A percentile compares a stretch with the other conserved stretches of the same genome.
These are phyloP conservation scores for Beta vulgaris DNA, from an alignment of 148 eudicot genomes.

Conservation along the genomic window DNA sequence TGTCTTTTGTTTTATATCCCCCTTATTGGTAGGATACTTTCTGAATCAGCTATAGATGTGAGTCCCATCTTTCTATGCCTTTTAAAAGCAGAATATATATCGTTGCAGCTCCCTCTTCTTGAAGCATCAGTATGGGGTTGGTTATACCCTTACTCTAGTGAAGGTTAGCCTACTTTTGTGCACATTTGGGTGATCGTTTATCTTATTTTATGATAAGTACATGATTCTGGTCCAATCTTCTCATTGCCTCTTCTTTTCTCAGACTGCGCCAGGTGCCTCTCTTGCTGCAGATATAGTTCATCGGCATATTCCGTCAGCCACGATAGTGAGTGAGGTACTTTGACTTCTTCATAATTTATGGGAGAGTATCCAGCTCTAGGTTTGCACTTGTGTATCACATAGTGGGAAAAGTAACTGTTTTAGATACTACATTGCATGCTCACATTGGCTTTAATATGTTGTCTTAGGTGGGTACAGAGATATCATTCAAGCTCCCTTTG, in stretches of 20 bases:
- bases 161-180: conserved; percentile 51
- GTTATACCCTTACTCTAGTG: conserved; percentile 94
- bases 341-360: conserved; percentile 1
- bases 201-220: conserved; percentile 14
- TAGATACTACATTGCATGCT: conserved; percentile 7
- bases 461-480: conserved; percentile 83
- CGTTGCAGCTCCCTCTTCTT: conserved; percentile 78
- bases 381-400: conserved; percentile 7
- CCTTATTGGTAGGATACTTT: neutral
- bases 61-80: neutral
- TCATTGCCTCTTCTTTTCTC: conserved; percentile 27
- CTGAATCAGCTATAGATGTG: neutral
- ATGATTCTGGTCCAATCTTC: neutral
- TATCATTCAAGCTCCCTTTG: conserved; percentile 91
- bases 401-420: neutral
- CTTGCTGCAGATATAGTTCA: conserved; percentile 80
- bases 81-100: conserved; percentile 20
- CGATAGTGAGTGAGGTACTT: conserved; percentile 81
- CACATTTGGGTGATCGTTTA: conserved; percentile 2
- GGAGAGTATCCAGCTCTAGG: neutral
- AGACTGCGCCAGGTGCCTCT: conserved; percentile 81
- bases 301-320: conserved; percentile 86
- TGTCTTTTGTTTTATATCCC: too few relatives aligned
- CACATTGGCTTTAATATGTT: conserved; percentile 23
- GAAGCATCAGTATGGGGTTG: conserved; percentile 98